Conservation (phyloP, 352 stramenopile genomes). For the Phytophthora europaea region DNA sequence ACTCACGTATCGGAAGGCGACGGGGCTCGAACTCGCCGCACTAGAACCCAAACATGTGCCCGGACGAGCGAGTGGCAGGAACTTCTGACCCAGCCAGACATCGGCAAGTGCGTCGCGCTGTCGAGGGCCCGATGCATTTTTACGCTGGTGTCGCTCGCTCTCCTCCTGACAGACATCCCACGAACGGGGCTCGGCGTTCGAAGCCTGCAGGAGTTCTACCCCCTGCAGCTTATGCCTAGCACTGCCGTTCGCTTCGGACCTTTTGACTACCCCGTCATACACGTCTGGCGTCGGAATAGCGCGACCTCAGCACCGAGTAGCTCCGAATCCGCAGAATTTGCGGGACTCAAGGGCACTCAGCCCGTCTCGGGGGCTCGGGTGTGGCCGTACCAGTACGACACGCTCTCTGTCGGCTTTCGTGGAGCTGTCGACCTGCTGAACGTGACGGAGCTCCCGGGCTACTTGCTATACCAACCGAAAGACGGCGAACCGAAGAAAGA, state of each 20-base stretch:
- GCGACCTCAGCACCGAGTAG: neutral
- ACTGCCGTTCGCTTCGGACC: conserved; percentile 51
- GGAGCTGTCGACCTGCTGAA: conserved; percentile 38
- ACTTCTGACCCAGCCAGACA: conserved; percentile 33
- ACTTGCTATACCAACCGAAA: conserved; percentile 38
- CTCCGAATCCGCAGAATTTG: conserved; percentile 23
- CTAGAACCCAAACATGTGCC: neutral
- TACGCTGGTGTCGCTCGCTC: conserved; percentile 44
- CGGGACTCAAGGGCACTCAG: conserved; percentile 22
- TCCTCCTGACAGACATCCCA: conserved; percentile 64
- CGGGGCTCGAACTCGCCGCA: neutral
- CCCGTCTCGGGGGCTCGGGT: conserved; percentile 18
- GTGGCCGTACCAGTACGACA: conserved; percentile 57
- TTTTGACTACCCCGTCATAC: conserved; percentile 53
- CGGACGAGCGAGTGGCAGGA: conserved; percentile 17
- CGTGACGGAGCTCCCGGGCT: conserved; percentile 34
- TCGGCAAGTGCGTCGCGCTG: conserved; percentile 37
- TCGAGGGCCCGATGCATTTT: conserved; percentile 44
- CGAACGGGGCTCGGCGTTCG: conserved; percentile 51
- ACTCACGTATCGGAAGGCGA: neutral
- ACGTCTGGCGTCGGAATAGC: conserved; percentile 34
- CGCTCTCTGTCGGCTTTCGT: conserved; percentile 40
- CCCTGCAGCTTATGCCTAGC: conserved; percentile 29
- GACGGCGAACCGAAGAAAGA: conserved; percentile 5
- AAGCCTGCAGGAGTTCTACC: conserved; percentile 38